These are phyloP conservation scores for Russula lepida DNA, from an alignment of 768 basidiomycete genomes.

Conservation along the genomic window DNA sequence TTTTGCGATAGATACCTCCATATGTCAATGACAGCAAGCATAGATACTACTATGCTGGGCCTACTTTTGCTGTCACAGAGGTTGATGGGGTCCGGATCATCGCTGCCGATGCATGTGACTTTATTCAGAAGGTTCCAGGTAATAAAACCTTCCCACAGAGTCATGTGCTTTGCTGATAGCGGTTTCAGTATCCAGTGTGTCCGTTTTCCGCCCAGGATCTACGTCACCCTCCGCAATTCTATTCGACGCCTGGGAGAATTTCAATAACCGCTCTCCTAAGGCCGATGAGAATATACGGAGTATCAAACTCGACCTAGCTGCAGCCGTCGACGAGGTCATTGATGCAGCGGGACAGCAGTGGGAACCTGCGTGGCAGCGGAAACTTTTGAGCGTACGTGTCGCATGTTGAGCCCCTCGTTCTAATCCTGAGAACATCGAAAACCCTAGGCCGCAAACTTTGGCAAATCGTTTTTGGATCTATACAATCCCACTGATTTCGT, in stretches of 20 bases:
- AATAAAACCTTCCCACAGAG: background rate
- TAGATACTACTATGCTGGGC: slow-evolving; percentile 68
- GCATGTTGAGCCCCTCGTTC: background rate
- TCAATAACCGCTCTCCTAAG: slow-evolving; percentile 74
- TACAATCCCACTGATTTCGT: slow-evolving; percentile 91
- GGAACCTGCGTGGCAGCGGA: slow-evolving; percentile 85
- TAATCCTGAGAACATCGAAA: background rate
- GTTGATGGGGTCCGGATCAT: slow-evolving; percentile 84
- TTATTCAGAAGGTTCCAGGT: slow-evolving; percentile 93
- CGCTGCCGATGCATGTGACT: slow-evolving; percentile 70
- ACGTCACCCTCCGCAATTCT: slow-evolving; percentile 86
- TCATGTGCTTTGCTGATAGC: background rate
- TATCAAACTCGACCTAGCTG: slow-evolving; percentile 77
- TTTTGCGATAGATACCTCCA: slow-evolving; percentile 3
- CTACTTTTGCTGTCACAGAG: slow-evolving; percentile 76
- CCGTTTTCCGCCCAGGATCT: slow-evolving; percentile 89
- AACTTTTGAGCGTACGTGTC: slow-evolving; percentile 62
- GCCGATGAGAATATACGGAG: slow-evolving; percentile 88
- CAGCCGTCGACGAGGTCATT: slow-evolving; percentile 85
- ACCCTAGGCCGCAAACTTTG: slow-evolving; percentile 88
- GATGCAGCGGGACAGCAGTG: slow-evolving; percentile 91
- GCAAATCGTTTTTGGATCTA: slow-evolving; percentile 85
- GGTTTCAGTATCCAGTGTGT: slow-evolving; percentile 58
- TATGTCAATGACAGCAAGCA: slow-evolving; percentile 9
- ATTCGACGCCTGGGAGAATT: slow-evolving; percentile 88